Evolutionary conservation across 192 early-diverging fungal species (phyloP).

Genomic region (Rhizophagus prolifer): DNA sequence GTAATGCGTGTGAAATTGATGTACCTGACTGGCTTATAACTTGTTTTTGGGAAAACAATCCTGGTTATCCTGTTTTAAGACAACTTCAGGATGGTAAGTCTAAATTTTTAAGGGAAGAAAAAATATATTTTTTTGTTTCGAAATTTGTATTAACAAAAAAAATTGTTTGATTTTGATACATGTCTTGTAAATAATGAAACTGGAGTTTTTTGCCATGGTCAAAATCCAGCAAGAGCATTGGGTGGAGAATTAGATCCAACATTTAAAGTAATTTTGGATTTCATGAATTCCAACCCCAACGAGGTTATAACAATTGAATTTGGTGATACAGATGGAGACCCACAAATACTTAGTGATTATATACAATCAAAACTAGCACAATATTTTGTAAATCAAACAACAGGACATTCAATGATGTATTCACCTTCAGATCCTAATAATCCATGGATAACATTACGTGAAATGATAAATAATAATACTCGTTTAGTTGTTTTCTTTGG

Average conservation of each 20-base stretch:
- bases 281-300: slow-evolving; percentile 39
- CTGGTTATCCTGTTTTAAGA: slow-evolving; percentile 32
- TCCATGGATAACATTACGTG: slow-evolving; percentile 36
- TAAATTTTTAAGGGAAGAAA: neutral
- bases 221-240: slow-evolving; percentile 23
- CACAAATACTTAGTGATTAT: neutral
- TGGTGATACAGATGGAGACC: slow-evolving; percentile 36
- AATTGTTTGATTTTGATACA: slow-evolving; percentile 40
- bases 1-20: slow-evolving; percentile 30
- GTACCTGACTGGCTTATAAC: slow-evolving; percentile 34
- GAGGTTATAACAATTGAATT: slow-evolving; percentile 44
- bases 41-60: slow-evolving; percentile 46
- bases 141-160: neutral
- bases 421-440: neutral
- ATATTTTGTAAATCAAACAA: slow-evolving; percentile 32
- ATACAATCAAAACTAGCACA: slow-evolving; percentile 35
- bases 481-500: slow-evolving; percentile 40
- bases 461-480: slow-evolving; percentile 41
- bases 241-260: slow-evolving; percentile 35
- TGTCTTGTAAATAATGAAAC: slow-evolving; percentile 37
- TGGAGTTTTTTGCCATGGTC: slow-evolving; percentile 41
- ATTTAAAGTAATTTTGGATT: slow-evolving; percentile 32
- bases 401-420: slow-evolving; percentile 30
- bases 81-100: slow-evolving; percentile 40
- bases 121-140: neutral